Base-by-base conservation (phyloP, 176 grass and related monocot genomes). In the Neostapfia colusana region DNA sequence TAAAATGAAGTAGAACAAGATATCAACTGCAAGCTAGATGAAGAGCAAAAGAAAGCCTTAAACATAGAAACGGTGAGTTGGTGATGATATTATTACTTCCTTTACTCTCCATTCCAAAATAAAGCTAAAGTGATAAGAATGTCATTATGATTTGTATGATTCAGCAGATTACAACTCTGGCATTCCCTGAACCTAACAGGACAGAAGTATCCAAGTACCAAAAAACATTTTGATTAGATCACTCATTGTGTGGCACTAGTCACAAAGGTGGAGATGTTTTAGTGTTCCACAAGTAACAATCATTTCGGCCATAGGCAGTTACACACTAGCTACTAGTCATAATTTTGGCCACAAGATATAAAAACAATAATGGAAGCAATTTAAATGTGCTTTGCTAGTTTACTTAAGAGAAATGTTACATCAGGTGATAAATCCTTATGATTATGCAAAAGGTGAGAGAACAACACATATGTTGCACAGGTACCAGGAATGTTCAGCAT, bases 361-460 rank as follows among this genome's bases (percentile, higher is more conserved):
- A 78, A 48, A 13, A 37, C 26, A 26, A 26, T 63, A 39, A 15
- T 28, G 67, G 69, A 58, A 45, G 24, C 55, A 77, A 48, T 49
- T n/a, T 23, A 83, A 75, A 45, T 34, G 40, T 61, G 38, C 26
- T 44, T 11, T 45, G 20, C 28, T 49, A 74, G 37, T 62, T 8
- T 45, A 20, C 17, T 49, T 16, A 80, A 80, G 69, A 28, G 85
- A 68, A 69, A 67, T 48, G 45, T n/a, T 80, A 44, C 53, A 41
- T 12, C 72, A 72, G 24, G 8, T 72, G 49, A 23, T 68, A 45
- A 51, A 72, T 34, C 68, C 36, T 31, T 56, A 76, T 34, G 16
- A 58, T 69, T 76, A 78, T 71, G 54, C 16, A 11, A 43, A 27
- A 57, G 36, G 31, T 54, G 68, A 34, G 48, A 5, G 38, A 72